Evolutionary conservation across 768 basidiomycete species (phyloP).

Genomic region (Termitomyces sp.): DNA sequence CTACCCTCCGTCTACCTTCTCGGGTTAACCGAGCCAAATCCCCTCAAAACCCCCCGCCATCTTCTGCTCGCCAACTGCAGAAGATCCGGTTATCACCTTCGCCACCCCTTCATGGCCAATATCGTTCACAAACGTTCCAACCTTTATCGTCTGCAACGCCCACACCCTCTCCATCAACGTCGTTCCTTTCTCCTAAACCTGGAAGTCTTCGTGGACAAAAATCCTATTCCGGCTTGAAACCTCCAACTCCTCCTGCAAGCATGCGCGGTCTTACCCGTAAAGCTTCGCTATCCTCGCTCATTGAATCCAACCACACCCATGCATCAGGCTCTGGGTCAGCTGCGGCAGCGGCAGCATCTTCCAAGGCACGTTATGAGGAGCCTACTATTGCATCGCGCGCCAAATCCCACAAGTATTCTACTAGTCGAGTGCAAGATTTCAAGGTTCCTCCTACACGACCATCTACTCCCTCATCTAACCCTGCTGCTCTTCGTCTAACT

Average conservation of each 20-base stretch:
- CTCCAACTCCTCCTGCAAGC: conserved; percentile 62
- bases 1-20: conserved; percentile 58
- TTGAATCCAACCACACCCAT: conserved; percentile 55
- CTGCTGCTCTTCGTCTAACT: conserved; percentile 73
- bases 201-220: conserved; percentile 79
- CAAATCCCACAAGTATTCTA: conserved; percentile 62
- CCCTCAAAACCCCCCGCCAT: conserved; percentile 60
- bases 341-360: conserved; percentile 26
- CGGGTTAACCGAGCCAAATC: conserved; percentile 69
- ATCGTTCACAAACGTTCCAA: conserved; percentile 59
- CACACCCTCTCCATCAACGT: conserved; percentile 41
- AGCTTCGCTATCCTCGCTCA: conserved; percentile 71
- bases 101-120: conserved; percentile 53
- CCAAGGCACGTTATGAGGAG: conserved; percentile 62
- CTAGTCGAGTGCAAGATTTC: conserved; percentile 62
- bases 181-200: conserved; percentile 64
- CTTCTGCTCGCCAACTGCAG: conserved; percentile 65
- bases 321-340: conserved; percentile 47
- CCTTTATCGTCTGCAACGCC: conserved; percentile 46
- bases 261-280: conserved; percentile 65
- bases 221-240: conserved; percentile 77
- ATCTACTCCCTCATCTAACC: conserved; percentile 74
- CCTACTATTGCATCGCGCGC: conserved; percentile 81
- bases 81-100: conserved; percentile 66
- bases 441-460: conserved; percentile 73